Evolutionary conservation across 805 yeast genomes (phyloP).

Genomic region (Sugiyamaella floridensis): DNA sequence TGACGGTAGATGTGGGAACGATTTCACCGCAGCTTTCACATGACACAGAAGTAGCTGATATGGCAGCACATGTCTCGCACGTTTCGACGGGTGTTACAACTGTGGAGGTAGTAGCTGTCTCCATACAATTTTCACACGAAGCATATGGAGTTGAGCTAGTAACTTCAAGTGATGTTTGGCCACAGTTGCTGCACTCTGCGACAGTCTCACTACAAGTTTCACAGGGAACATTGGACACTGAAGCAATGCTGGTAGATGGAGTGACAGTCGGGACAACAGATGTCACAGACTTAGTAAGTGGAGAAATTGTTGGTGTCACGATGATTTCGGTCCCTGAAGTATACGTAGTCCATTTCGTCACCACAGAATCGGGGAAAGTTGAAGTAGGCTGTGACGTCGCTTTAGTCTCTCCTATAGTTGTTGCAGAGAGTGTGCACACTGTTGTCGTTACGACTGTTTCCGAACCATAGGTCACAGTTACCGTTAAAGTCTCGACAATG

Average conservation of each 20-base stretch:
- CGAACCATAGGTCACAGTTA: constrained; percentile 4
- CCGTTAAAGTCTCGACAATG: background rate
- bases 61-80: background rate
- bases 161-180: too few species aligned
- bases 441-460: constrained; percentile 2
- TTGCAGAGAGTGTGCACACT: constrained; percentile 5
- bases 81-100: background rate
- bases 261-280: background rate
- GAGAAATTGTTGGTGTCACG: constrained; percentile 8
- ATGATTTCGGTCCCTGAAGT: constrained; percentile 4
- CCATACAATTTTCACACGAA: background rate
- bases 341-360: background rate
- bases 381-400: background rate
- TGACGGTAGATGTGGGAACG: too few species aligned
- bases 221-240: background rate
- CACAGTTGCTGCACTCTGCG: too few species aligned
- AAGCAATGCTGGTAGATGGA: background rate
- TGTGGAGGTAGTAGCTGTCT: background rate
- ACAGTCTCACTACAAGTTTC: background rate
- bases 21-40: background rate
- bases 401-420: background rate
- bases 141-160: too few species aligned
- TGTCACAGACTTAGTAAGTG: constrained; percentile 1
- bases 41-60: background rate
- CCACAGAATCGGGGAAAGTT: background rate